A percentile compares a stretch with the other conserved stretches of the same genome.
Conservation (phyloP, 441 rosid genomes). For the Rhodomyrtus psidioides region DNA sequence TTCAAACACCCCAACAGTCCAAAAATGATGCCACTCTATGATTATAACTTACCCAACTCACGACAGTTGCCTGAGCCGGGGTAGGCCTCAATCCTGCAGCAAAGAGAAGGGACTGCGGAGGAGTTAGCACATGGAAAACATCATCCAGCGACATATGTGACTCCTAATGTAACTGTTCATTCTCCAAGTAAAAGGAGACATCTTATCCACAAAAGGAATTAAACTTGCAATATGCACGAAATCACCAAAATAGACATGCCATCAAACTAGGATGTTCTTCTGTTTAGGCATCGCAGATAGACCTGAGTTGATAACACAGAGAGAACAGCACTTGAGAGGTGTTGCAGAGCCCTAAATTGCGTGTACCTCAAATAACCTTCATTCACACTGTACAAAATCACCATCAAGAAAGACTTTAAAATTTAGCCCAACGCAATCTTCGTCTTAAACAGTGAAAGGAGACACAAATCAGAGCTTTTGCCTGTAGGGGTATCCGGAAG, state of each 20-base stretch:
- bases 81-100: constrained; percentile 98
- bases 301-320: constrained; percentile 97
- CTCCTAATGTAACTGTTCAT: background rate
- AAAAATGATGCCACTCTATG: background rate
- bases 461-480: constrained; percentile 4
- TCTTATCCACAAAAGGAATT: background rate
- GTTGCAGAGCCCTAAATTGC: constrained; percentile 88
- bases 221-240: background rate
- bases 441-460: background rate
- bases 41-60: constrained; percentile 79
- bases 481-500: constrained; percentile 97
- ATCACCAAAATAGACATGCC: background rate
- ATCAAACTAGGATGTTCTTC: background rate
- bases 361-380: constrained; percentile 93
- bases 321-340: constrained; percentile 74
- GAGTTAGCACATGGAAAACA: constrained; percentile 29
- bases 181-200: background rate
- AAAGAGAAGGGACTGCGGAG: constrained; percentile 86
- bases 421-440: background rate
- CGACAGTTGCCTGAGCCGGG: constrained; percentile 92
- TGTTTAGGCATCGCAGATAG: constrained; percentile 10
- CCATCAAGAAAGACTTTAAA: background rate
- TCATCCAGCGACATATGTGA: background rate
- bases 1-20: background rate
- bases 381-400: constrained; percentile 52